Evolutionary conservation across 495 filamentous ascomycete species (phyloP).

Genomic region (Hypoxylon cercidicola): DNA sequence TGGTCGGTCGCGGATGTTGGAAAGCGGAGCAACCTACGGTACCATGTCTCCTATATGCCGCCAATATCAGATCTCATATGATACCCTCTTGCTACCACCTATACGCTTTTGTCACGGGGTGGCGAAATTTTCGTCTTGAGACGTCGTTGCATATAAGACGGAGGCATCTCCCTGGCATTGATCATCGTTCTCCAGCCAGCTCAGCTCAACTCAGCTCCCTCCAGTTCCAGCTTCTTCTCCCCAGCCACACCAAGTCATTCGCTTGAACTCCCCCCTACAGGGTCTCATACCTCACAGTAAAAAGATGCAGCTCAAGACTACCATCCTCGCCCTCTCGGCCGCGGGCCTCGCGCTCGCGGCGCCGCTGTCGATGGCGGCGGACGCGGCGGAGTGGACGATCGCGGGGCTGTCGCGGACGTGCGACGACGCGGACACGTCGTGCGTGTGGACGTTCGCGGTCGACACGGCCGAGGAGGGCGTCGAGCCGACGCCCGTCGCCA

Average conservation of each 20-base stretch:
- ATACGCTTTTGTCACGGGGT: conserved; percentile 1
- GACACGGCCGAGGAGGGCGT: conserved; percentile 48
- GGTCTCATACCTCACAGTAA: conserved; percentile 6
- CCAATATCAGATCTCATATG: background rate
- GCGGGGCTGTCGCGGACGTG: conserved; percentile 58
- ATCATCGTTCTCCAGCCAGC: background rate
- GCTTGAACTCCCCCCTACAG: conserved; percentile 4
- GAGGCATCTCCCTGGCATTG: conserved; percentile 8
- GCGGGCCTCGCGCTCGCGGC: conserved; percentile 54
- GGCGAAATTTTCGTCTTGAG: background rate
- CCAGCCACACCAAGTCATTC: conserved; percentile 13
- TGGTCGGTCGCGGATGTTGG: conserved; percentile 5
- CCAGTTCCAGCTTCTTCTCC: conserved; percentile 1
- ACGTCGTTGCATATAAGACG: conserved; percentile 20
- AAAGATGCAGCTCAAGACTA: conserved; percentile 14
- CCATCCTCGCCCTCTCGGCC: conserved; percentile 44
- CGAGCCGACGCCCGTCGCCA: conserved; percentile 44
- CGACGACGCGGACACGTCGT: conserved; percentile 56
- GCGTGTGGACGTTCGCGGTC: conserved; percentile 61
- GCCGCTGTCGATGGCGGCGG: conserved; percentile 55
- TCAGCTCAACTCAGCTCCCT: conserved; percentile 16
- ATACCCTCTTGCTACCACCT: background rate
- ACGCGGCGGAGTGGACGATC: conserved; percentile 59
- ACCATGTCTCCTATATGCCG: background rate
- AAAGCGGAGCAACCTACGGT: background rate